Evolutionary conservation across 306 rosid genomes (phyloP), one percentile per base, ranked within the genome.

Genomic region (Casuarina cunninghamiana): DNA sequence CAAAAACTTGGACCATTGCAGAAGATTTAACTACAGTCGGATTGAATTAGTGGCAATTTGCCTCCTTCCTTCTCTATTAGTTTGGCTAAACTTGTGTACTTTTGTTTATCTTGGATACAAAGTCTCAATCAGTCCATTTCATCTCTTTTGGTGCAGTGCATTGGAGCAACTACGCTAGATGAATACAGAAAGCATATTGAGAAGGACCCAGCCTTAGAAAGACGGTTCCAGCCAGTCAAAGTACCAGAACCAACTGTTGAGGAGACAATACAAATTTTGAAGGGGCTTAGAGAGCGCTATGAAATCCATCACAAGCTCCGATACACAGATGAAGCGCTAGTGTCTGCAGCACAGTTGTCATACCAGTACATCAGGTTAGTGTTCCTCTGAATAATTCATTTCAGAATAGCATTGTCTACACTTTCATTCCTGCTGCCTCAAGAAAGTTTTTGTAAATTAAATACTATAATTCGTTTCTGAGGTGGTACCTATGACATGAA

Each of bases 281-380:
- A 88, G 85, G 98, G 98, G 13, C 97, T 94, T 53, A 83, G 98
- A 61, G 98, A 92, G 72, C 97, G 97, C 1, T 94, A 94, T 76
- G 98, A 94, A 85, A 88, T 92, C 80, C 98, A 94, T 78, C 97
- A 94, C 91, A 94, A 94, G 85, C 98, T 94, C 78, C 95, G 93
- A 11, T 94, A 94, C 71, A 92, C 97, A 1, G 98, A 94, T 79
- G 97, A 94, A 41, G 91, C 98, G 54, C 87, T 94, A 66, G 86
- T 91, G 57, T 84, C 97, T 80, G 98, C 98, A 72, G 98, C 98
- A 3, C 90, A 86, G 84, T 83, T 94, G 71, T 94, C 98, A 7
- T 80, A 94, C 77, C 98, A 94, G 85, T 94, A 94, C 87, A 92
- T 94, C 81, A 94, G 98, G 98, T 92, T 85, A 74, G 75, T 53